These are phyloP conservation scores for Pleomassaria siparia DNA, from an alignment of 2,329 filamentous ascomycete genomes.

Conservation along the genomic window DNA sequence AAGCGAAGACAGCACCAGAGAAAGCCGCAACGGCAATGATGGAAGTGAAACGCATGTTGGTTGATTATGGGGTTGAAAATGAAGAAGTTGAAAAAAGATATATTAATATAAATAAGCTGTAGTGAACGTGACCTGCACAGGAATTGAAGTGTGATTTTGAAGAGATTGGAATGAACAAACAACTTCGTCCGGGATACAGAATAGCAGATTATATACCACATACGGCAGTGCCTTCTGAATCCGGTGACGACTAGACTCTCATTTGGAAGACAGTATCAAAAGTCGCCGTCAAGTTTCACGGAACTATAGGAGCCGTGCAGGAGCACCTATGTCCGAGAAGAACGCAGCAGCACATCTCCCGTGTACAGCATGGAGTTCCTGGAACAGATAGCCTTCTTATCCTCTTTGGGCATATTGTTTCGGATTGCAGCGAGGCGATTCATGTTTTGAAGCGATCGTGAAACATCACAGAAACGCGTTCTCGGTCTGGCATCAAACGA, in stretches of 20 bases:
- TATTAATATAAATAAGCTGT: conserved; percentile 5
- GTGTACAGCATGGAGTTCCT: conserved; percentile 15
- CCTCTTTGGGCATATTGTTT: conserved; percentile 19
- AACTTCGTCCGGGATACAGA: conserved; percentile 5
- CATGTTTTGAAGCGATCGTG: conserved; percentile 27
- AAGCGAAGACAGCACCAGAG: conserved; percentile 29
- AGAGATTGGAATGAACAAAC: conserved; percentile 3
- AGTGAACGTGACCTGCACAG: conserved; percentile 34
- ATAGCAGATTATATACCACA: conserved; percentile 18
- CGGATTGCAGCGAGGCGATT: conserved; percentile 21
- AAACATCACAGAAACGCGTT: conserved; percentile 26
- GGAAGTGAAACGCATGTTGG: conserved; percentile 32
- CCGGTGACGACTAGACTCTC: conserved; percentile 1
- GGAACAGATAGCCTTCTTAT: conserved; percentile 7
- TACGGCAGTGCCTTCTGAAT: neutral
- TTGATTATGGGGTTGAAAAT: conserved; percentile 9
- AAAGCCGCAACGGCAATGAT: conserved; percentile 27
- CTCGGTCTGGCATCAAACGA: neutral
- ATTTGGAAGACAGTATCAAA: conserved; percentile 20
- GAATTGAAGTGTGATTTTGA: conserved; percentile 19
- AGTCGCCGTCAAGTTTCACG: conserved; percentile 25
- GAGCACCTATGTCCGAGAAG: conserved; percentile 4
- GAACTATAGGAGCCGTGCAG: conserved; percentile 14
- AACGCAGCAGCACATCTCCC: conserved; percentile 6
- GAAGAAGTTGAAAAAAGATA: neutral